Evolutionary conservation across 768 basidiomycete genomes (phyloP).

Genomic region (Tephrocybe sp.): DNA sequence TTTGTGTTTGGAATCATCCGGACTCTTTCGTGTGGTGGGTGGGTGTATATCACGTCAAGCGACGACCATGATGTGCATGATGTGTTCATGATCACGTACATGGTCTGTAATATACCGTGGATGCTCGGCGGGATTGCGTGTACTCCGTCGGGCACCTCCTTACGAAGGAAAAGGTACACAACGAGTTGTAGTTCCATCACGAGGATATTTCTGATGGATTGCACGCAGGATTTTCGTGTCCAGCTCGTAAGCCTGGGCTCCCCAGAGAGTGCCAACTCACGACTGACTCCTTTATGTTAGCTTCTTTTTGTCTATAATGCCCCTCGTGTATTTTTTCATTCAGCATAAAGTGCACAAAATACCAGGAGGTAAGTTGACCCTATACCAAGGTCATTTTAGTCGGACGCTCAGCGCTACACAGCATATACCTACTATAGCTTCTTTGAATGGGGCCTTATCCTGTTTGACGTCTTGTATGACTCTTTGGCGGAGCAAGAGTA

Average conservation of each 20-base stretch:
- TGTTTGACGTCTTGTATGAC: constrained; percentile 73
- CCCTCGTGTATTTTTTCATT: constrained; percentile 82
- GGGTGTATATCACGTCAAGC: constrained; percentile 87
- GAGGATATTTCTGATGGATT: background rate
- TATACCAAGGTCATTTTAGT: background rate
- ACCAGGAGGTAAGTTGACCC: constrained; percentile 69
- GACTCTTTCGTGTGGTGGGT: constrained; percentile 84
- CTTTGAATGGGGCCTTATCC: constrained; percentile 85
- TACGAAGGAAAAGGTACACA: constrained; percentile 55
- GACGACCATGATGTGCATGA: constrained; percentile 88
- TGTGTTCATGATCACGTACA: constrained; percentile 84
- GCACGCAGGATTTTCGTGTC: constrained; percentile 51
- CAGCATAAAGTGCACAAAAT: constrained; percentile 80
- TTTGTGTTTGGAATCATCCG: constrained; percentile 65
- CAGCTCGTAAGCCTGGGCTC: constrained; percentile 37
- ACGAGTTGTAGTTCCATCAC: background rate
- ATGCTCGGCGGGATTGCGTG: constrained; percentile 72
- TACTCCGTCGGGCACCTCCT: constrained; percentile 43
- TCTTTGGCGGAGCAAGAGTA: constrained; percentile 66
- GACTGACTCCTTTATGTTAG: constrained; percentile 33
- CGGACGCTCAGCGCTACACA: constrained; percentile 23
- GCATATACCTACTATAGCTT: constrained; percentile 87
- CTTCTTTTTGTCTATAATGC: constrained; percentile 70
- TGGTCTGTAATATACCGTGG: constrained; percentile 85
- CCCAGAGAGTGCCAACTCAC: background rate